Percentiles rank a stretch among this genome's conserved stretches.
Evolutionary conservation across 306 rosid genomes (phyloP).

Genomic region (Morella rubra): DNA sequence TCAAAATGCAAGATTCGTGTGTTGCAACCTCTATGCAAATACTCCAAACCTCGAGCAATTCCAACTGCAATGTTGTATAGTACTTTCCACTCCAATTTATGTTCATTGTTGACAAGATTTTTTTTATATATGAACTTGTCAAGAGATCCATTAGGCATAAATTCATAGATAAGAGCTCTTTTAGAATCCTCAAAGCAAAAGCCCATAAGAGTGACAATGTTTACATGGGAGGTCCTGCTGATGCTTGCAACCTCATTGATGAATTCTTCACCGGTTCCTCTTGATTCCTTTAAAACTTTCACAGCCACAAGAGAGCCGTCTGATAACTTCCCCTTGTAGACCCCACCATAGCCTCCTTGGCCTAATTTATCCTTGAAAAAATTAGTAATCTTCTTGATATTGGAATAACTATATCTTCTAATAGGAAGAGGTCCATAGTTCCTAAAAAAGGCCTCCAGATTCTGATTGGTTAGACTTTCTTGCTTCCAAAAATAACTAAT

Average conservation of each 20-base stretch:
- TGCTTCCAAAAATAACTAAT: neutral
- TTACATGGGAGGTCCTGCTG: constrained; percentile 29
- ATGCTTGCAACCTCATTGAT: constrained; percentile 43
- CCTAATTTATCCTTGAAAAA: neutral
- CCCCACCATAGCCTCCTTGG: too few relatives aligned
- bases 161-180: constrained; percentile 35
- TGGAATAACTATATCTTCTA: constrained; percentile 2
- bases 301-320: too few relatives aligned
- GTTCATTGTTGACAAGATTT: neutral
- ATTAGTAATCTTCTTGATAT: constrained; percentile 19
- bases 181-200: constrained; percentile 33
- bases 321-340: too few relatives aligned
- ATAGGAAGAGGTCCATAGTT: neutral
- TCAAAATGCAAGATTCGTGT: constrained; percentile 28
- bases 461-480: neutral
- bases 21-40: constrained; percentile 28
- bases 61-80: constrained; percentile 29
- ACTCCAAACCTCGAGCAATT: constrained; percentile 28
- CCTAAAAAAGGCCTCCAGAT: neutral
- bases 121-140: constrained; percentile 21
- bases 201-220: constrained; percentile 25
- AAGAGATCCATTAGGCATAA: constrained; percentile 36
- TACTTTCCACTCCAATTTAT: constrained; percentile 17
- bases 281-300: neutral
- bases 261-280: constrained; percentile 37